phyloP scores from a whole-genome alignment of 2,329 filamentous ascomycete species.

The Fusarium odoratissimum region DNA sequence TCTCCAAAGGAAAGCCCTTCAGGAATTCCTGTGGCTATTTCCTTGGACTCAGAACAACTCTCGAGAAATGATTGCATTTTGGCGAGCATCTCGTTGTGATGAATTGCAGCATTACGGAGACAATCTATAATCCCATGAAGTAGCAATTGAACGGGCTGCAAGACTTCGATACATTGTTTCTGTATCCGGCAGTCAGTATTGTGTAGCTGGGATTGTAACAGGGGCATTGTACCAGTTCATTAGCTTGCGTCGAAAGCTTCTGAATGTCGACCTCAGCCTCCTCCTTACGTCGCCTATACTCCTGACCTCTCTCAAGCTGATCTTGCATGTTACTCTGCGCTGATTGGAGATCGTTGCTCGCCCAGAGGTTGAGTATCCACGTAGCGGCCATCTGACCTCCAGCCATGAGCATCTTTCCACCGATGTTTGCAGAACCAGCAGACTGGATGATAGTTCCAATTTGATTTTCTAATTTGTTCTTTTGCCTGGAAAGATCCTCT shows the following conservation, averaged over 20 bases:
- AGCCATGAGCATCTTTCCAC: neutral
- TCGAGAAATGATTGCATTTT: neutral
- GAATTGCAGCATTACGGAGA: neutral
- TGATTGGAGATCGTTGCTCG: neutral
- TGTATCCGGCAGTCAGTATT: neutral
- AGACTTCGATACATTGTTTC: neutral
- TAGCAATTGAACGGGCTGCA: neutral
- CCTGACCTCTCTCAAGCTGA: neutral
- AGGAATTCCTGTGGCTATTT: neutral
- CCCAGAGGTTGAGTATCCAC: neutral
- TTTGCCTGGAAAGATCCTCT: neutral
- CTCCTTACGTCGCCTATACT: neutral
- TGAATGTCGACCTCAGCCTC: neutral
- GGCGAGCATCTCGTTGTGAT: neutral
- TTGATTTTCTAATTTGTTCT: neutral
- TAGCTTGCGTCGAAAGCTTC: neutral
- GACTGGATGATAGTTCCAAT: neutral
- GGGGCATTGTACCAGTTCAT: neutral
- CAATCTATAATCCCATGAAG: neutral
- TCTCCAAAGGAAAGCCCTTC: neutral
- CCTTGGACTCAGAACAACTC: neutral
- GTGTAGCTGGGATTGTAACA: fast-evolving
- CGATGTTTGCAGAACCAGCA: neutral
- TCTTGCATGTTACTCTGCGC: neutral
- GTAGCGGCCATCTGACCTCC: neutral